phyloP scores from a whole-genome alignment of 768 basidiomycete genomes.

The Atractiella rhizophila region DNA sequence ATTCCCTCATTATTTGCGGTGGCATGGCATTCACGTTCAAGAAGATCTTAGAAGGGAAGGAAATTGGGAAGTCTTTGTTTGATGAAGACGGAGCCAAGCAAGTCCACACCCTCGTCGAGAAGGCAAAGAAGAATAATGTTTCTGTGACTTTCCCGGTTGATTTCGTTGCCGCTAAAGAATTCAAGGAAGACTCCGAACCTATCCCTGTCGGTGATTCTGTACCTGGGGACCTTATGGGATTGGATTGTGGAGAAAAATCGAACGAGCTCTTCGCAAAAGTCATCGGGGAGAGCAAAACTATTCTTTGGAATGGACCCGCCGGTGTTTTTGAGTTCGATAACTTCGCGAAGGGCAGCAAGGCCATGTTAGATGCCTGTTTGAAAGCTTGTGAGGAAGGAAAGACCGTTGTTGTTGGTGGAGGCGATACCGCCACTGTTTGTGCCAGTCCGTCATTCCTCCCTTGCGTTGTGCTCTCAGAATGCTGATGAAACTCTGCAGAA shows the following conservation, averaged over 20 bases:
- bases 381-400: constrained; percentile 65
- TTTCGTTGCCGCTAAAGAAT: constrained; percentile 82
- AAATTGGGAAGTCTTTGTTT: constrained; percentile 90
- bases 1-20: constrained; percentile 85
- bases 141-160: constrained; percentile 89
- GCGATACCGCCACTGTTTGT: constrained; percentile 85
- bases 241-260: constrained; percentile 45
- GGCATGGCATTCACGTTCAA: constrained; percentile 99
- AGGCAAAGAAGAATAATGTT: constrained; percentile 75
- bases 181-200: constrained; percentile 69
- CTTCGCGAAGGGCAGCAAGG: constrained; percentile 61
- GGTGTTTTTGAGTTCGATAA: constrained; percentile 93
- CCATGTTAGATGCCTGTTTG: constrained; percentile 59
- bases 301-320: constrained; percentile 82
- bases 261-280: constrained; percentile 50
- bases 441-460: constrained; percentile 25
- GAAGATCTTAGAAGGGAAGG: constrained; percentile 57
- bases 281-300: constrained; percentile 71
- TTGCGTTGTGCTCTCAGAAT: neutral
- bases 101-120: constrained; percentile 55
- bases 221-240: too few relatives aligned
- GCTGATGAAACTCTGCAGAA: constrained; percentile 19
- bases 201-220: neutral
- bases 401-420: constrained; percentile 69
- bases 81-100: constrained; percentile 70